A percentile compares a stretch with the other conserved stretches of the same genome.
phyloP scores from a whole-genome alignment of 1,284 basidiomycete species.

The Sporisorium reilianum region DNA sequence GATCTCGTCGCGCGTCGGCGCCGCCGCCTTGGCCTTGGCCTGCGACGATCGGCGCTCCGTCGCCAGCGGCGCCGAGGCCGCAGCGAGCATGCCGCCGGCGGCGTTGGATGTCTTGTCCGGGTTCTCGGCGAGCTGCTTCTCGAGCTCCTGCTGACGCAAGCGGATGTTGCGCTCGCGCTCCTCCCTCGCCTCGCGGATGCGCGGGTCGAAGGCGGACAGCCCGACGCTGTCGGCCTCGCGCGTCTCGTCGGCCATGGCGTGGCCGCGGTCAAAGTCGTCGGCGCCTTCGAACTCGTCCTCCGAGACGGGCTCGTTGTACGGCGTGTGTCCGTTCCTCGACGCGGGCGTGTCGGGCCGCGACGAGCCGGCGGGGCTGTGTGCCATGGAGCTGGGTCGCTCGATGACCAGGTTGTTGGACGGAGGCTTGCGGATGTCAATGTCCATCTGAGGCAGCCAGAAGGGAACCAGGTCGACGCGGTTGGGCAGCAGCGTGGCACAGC shows the following conservation, averaged over 20 bases:
- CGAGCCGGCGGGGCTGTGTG: constrained; percentile 42
- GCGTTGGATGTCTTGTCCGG: constrained; percentile 48
- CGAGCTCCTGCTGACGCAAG: constrained; percentile 62
- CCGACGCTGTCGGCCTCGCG: constrained; percentile 66
- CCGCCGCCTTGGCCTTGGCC: constrained; percentile 25
- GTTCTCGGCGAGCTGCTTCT: constrained; percentile 53
- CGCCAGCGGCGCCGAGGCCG: constrained; percentile 36
- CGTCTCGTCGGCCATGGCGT: constrained; percentile 55
- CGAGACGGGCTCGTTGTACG: constrained; percentile 66
- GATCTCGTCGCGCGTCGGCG: constrained; percentile 60
- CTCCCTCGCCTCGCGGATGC: constrained; percentile 63
- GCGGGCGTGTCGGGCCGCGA: constrained; percentile 61
- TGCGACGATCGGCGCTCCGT: constrained; percentile 26
- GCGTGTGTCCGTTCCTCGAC: constrained; percentile 25
- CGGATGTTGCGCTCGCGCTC: constrained; percentile 66
- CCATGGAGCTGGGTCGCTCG: constrained; percentile 56
- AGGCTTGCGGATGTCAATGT: constrained; percentile 74
- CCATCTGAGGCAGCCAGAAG: constrained; percentile 93
- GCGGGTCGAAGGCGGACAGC: constrained; percentile 62
- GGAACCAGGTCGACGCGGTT: constrained; percentile 97
- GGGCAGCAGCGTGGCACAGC: constrained; percentile 91
- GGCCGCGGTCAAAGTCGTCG: constrained; percentile 56
- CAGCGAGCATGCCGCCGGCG: constrained; percentile 49
- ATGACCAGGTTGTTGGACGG: constrained; percentile 60
- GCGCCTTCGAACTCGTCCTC: constrained; percentile 68